Base-by-base conservation (phyloP, 2,329 filamentous ascomycete genomes). In the Pseudopyricularia cyperi region DNA sequence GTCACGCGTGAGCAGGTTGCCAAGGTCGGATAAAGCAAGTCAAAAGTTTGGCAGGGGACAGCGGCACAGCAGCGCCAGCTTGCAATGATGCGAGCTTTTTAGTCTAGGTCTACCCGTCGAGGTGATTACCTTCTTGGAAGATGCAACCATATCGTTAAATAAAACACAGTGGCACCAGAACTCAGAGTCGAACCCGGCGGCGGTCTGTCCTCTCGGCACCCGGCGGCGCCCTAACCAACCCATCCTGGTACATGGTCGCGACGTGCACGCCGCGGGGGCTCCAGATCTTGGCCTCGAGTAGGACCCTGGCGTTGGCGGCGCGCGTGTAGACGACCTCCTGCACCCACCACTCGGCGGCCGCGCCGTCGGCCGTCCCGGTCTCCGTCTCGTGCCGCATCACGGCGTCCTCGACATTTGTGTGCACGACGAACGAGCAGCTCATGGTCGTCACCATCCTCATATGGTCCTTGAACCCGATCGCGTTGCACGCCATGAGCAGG, bases 201-300 rank as follows among this genome's bases (percentile, higher is more conserved):
- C 3, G n/a, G n/a, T n/a, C 37, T 9, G 17, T 42, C 12, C 26
- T 30, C 15, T 7, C 3, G 7, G 56, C 53, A 50, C 54, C 58
- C 54, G 57, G 60, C 34, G 55, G 52, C 7, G 65, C 67, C 32
- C 63, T 52, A 24, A 70, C 55, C 9, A 76, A 67, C 3, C 75
- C 75, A 55, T 79, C 76, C 56, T 79, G 76, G 53, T 75, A 77
- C 46, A 72, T 73, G 1, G 71, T 77, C 5, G 75, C 76, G 1
- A 79, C 69, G 56, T 79, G 76, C 22, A 70, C 65, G 3, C 76
- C 75, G 3, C 61, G 57, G 0, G 76, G 75, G 54, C 74, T 79
- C 76, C 76, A 79, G 32, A 76, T 71, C 62, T 72, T 73, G 52
- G 66, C 71, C 60, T 72, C 65, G 54, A 79, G 62, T 48, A 74